Base-by-base conservation (phyloP, 1,284 basidiomycete species). In the Fomitopsis schrenkii region DNA sequence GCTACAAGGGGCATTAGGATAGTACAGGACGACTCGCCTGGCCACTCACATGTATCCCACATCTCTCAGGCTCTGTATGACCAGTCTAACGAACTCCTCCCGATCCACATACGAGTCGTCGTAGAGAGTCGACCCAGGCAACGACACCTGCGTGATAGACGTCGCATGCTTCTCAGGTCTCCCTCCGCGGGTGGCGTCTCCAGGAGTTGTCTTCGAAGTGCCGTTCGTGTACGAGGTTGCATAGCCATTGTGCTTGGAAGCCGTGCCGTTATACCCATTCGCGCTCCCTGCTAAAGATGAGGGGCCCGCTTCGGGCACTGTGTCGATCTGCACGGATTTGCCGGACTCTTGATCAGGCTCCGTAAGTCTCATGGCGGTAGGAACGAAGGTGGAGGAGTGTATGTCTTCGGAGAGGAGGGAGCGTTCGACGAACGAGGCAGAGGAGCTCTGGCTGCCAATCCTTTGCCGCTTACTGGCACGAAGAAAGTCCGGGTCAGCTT, bases 51-150 rank as follows among this genome's bases (percentile, higher is more conserved):
- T 81, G 73, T 97, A 98, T 5, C 97, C 97, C 58, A 97, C 90
- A 75, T 99, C 97, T 66, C 90, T 81, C 66, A 99, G 76, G 63
- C 91, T 92, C 75, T 99, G 97, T 64, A 98, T 82, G 50, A 96
- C 88, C 54, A 99, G 78, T 68, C 97, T 83, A 57, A 98, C 88
- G 67, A 95, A 91, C 77, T 99, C 96, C 74, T 96, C 91, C 66
- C 94, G 83, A 76, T 95, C 88, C 60, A 97, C 81, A 64, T 80
- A 79, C 64, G 89, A 88, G 73, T 90, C 89, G 57, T 90, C 85
- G 68, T 91, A 93, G 42, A 93, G 78, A 48, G 82, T 81, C 52
- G 85, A 84, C 33, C 91, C 90, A 22, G 87, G 87, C 41, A 91
- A 80, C 55, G 80, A 79, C 50, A 92, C 86, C 67, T 78, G 82